phyloP scores from a whole-genome alignment of 768 basidiomycete genomes.

The Hirschioporus abietinus region DNA sequence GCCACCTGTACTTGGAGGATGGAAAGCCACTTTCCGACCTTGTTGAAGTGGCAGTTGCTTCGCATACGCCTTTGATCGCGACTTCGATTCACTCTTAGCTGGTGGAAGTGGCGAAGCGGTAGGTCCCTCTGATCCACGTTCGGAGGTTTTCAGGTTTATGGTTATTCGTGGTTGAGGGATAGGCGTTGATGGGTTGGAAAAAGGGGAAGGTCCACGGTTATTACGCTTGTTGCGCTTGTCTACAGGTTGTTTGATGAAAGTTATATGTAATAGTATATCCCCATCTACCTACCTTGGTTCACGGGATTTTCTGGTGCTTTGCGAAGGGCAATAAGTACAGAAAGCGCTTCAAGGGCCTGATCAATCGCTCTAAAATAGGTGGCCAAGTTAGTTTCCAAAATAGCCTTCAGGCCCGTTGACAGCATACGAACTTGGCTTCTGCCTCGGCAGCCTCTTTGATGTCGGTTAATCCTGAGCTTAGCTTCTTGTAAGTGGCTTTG shows the following conservation, averaged over 20 bases:
- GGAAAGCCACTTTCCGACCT: constrained; percentile 79
- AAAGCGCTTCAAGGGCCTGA: constrained; percentile 62
- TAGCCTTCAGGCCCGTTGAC: constrained; percentile 20
- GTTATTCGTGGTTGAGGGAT: constrained; percentile 9
- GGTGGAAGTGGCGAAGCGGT: constrained; percentile 18
- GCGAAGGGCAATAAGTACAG: constrained; percentile 65
- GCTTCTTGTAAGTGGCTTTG: constrained; percentile 56
- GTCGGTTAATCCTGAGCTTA: constrained; percentile 56
- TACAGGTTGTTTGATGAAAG: constrained; percentile 16
- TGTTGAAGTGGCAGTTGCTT: constrained; percentile 65
- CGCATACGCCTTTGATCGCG: constrained; percentile 54
- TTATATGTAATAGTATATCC: constrained; percentile 6
- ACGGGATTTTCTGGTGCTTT: constrained; percentile 58
- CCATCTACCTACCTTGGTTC: constrained; percentile 49
- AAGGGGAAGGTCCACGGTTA: constrained; percentile 56
- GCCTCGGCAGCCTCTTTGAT: constrained; percentile 52
- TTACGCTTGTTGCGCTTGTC: constrained; percentile 80
- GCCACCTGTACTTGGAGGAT: constrained; percentile 56
- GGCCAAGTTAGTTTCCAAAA: constrained; percentile 7
- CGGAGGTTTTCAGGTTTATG: constrained; percentile 9
- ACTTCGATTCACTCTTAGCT: constrained; percentile 62
- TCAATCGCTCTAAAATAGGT: constrained; percentile 53
- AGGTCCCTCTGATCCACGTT: neutral
- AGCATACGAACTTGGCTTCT: constrained; percentile 49
- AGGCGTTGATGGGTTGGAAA: constrained; percentile 36